Evolutionary conservation across 805 yeast genomes (phyloP).

Genomic region (Brettanomyces sp.): DNA sequence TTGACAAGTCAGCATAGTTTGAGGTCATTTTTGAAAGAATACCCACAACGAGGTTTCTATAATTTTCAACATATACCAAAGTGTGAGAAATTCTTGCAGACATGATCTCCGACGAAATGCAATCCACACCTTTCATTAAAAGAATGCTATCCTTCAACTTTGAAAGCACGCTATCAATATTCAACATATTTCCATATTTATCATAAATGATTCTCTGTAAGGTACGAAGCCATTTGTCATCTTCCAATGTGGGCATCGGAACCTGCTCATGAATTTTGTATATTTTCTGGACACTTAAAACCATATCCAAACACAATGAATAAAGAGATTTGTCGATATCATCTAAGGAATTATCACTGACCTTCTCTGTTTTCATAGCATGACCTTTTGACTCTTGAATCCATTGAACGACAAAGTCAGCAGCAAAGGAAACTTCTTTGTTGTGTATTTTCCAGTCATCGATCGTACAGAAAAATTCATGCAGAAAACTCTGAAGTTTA

Average conservation of each 20-base stretch:
- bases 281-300: conserved; percentile 60
- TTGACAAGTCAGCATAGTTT: conserved; percentile 46
- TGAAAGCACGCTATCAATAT: conserved; percentile 8
- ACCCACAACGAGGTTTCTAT: conserved; percentile 36
- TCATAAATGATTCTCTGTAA: conserved; percentile 35
- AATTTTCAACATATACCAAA: conserved; percentile 55
- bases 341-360: conserved; percentile 4
- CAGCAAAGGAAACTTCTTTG: conserved; percentile 33
- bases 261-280: conserved; percentile 27
- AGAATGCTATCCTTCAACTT: conserved; percentile 19
- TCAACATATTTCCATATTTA: conserved; percentile 29
- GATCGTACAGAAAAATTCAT: conserved; percentile 21
- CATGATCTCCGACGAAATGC: conserved; percentile 29
- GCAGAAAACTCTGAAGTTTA: conserved; percentile 15
- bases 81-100: conserved; percentile 46
- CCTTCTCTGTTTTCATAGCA: background rate
- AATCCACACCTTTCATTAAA: conserved; percentile 27
- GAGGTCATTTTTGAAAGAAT: conserved; percentile 35
- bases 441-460: conserved; percentile 26
- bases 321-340: conserved; percentile 42
- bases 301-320: conserved; percentile 44
- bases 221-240: conserved; percentile 47
- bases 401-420: conserved; percentile 42
- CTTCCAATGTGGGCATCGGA: conserved; percentile 28
- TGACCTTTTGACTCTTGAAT: conserved; percentile 12